A percentile compares a stretch with the other conserved stretches of the same genome.
phyloP scores from a whole-genome alignment of 768 basidiomycete species.

The Mycena amicta region DNA sequence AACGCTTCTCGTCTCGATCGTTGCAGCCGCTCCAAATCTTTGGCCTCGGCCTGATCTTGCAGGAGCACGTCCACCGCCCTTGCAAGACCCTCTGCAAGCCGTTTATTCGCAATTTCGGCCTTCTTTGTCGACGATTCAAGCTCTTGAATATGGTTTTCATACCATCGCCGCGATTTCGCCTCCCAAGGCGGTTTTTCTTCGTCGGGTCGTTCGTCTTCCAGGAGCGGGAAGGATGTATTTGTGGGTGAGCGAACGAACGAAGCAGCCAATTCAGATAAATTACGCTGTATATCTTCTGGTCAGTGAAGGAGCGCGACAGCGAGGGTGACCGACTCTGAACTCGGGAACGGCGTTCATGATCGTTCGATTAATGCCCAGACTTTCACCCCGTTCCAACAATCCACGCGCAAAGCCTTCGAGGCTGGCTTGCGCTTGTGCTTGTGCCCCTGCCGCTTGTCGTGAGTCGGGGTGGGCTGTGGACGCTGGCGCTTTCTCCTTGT shows the following conservation, averaged over 20 bases:
- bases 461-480: slow-evolving; percentile 23
- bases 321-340: slow-evolving; percentile 55
- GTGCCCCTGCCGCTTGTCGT: slow-evolving; percentile 28
- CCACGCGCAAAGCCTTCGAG: slow-evolving; percentile 74
- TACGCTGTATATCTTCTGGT: slow-evolving; percentile 53
- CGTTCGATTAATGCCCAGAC: slow-evolving; percentile 82
- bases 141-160: slow-evolving; percentile 39
- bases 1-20: slow-evolving; percentile 64
- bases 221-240: slow-evolving; percentile 59
- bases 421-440: slow-evolving; percentile 50
- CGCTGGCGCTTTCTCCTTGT: slow-evolving; percentile 34
- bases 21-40: slow-evolving; percentile 42
- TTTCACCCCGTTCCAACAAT: slow-evolving; percentile 75
- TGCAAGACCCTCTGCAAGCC: slow-evolving; percentile 66
- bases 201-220: slow-evolving; percentile 54
- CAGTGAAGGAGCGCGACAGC: not conserved
- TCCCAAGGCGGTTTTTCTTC: slow-evolving; percentile 71
- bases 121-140: not conserved
- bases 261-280: slow-evolving; percentile 81
- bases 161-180: slow-evolving; percentile 66
- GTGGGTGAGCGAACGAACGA: slow-evolving; percentile 65
- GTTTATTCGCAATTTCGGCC: slow-evolving; percentile 48
- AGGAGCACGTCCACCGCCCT: slow-evolving; percentile 77
- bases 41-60: slow-evolving; percentile 51
- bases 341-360: slow-evolving; percentile 81